Evolutionary conservation across 179 eudicot genomes (phyloP), one percentile per base, ranked within the genome.

Genomic region (Camellia oleifera): DNA sequence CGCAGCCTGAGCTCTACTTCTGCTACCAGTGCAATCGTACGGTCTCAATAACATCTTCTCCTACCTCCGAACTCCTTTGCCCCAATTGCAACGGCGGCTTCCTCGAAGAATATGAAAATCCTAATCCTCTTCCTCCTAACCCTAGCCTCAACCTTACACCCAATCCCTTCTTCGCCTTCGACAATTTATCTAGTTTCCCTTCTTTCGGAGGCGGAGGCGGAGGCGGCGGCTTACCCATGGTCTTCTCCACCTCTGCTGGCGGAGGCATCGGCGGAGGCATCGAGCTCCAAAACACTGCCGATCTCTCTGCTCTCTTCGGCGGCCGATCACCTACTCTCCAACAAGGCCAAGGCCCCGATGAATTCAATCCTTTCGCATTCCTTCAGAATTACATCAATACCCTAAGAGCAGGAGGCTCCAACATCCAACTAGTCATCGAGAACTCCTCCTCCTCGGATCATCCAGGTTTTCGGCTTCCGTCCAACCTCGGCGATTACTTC

Each of bases 11-110:
- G 40, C 80, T n/a, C 2, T 92, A 88, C 83, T 89, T 78, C 87
- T 92, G 97, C 85, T 74, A 91, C 78, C 84, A 92, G 82, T 92
- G 97, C 86, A 78, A 91, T 54, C 86, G 86, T 45, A 89, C 90
- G 15, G 88, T 91, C 71, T 72, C 89, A 18, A 60, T 88, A 57
- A n/a, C 83, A 10, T 83, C 84, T 8, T 56, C 90, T 4, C 79
- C 90, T 0, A 63, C 82, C 78, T 75, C 86, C 44, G 89, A 89
- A 17, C 85, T 91, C 40, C 6, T 69, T 65, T 91, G 97, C 83
- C 92, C 94, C 11, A 56, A 74, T 67, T 92, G 97, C 81, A 78
- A 86, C 74, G 92, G 93, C 77, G 88, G 89, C 3, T 92, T 92
- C 76, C 82, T 92, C 2, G 97, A 92, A 80, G 93, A 91, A 85